Evolutionary conservation across 306 rosid genomes (phyloP).

Genomic region (Acmispon strigosus): DNA sequence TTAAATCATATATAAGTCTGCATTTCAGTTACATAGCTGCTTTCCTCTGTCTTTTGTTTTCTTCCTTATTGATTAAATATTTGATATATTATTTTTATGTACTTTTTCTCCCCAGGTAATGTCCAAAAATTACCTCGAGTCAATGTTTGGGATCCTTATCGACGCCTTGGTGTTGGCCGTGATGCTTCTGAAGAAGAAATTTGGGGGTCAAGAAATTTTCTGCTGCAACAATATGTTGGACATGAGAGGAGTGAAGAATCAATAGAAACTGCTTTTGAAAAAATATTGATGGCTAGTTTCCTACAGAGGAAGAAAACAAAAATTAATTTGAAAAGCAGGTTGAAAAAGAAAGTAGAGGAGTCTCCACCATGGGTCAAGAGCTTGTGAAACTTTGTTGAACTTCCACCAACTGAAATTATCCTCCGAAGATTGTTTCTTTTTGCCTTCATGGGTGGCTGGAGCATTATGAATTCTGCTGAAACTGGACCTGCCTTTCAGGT

Average conservation of each 20-base stretch:
- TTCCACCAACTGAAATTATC: conserved; percentile 76
- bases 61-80: neutral
- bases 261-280: conserved; percentile 94
- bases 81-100: neutral
- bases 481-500: conserved; percentile 99
- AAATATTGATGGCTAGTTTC: conserved; percentile 84
- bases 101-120: conserved; percentile 46
- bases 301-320: conserved; percentile 82
- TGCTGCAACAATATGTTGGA: conserved; percentile 86
- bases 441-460: conserved; percentile 98
- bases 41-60: neutral
- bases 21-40: conserved; percentile 7
- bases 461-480: conserved; percentile 93
- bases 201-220: conserved; percentile 91
- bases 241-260: conserved; percentile 94
- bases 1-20: neutral
- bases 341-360: conserved; percentile 95
- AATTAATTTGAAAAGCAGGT: conserved; percentile 84
- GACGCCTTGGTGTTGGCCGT: conserved; percentile 68
- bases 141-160: conserved; percentile 83
- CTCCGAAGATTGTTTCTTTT: conserved; percentile 89
- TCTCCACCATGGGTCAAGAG: conserved; percentile 95
- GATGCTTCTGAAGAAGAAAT: conserved; percentile 97
- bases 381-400: conserved; percentile 72
- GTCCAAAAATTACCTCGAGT: conserved; percentile 62